Evolutionary conservation across 495 filamentous ascomycete genomes (phyloP).

Genomic region (Talaromyces adpressus): DNA sequence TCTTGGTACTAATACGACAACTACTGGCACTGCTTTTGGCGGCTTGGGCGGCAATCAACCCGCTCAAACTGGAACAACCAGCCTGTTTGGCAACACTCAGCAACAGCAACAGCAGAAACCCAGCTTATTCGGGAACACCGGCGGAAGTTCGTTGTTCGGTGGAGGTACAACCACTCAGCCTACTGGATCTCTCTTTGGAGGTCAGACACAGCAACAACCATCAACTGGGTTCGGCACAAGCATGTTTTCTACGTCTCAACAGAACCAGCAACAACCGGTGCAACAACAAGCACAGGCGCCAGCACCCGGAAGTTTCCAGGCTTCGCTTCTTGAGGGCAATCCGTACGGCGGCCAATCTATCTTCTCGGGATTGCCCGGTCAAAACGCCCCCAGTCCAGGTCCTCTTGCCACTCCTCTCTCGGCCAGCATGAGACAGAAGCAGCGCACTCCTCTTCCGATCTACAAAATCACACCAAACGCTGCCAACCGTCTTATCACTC

Average conservation of each 20-base stretch:
- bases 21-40: constrained; percentile 19
- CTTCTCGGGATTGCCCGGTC: constrained; percentile 61
- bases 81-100: constrained; percentile 35
- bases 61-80: constrained; percentile 22
- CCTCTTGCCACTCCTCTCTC: constrained; percentile 84
- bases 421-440: constrained; percentile 61
- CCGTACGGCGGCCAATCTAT: constrained; percentile 81
- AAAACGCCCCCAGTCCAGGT: constrained; percentile 60
- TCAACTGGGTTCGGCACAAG: constrained; percentile 43
- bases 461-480: constrained; percentile 82
- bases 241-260: constrained; percentile 59
- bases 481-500: constrained; percentile 70
- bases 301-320: constrained; percentile 57
- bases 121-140: constrained; percentile 18
- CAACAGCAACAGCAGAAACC: constrained; percentile 21
- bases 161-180: constrained; percentile 25
- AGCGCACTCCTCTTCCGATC: constrained; percentile 70
- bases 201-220: constrained; percentile 56
- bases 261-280: constrained; percentile 33
- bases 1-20: constrained; percentile 16
- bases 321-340: constrained; percentile 66
- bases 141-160: constrained; percentile 39
- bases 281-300: constrained; percentile 41
- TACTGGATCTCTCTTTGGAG: constrained; percentile 53
- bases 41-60: constrained; percentile 16